Evolutionary conservation across 495 filamentous ascomycete species (phyloP), one percentile per base, ranked within the genome.

Genomic region (Margaritispora aquatica): DNA sequence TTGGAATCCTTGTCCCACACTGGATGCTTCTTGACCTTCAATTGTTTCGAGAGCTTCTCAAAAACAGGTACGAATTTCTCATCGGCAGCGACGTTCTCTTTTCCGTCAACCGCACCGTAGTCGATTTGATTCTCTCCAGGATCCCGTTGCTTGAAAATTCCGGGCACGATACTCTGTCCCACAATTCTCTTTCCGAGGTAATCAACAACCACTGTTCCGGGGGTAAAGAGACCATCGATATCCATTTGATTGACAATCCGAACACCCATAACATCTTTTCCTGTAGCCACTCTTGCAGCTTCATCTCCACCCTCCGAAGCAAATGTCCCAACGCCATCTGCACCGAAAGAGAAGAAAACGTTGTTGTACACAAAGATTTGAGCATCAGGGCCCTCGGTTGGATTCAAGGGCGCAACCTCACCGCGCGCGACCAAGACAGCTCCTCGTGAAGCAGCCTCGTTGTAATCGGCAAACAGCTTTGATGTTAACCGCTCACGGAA

Each of bases 281-380:
- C 94, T 11, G 95, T 95, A 27, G 95, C 95, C 48, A 97, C 92
- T 38, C 94, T 83, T 11, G 95, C 95, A 46, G 95, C 95, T 73
- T 99, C 95, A 68, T 99, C 93, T 19, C 95, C 95, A 59, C 95
- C 95, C 75, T 97, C 94, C 24, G 84, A 89, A 26, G 90, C 89
- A 75, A 99, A 99, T 29, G 95, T 99, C 29, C 93, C 92, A 53
- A 97, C 94, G 44, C 95, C 95, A 70, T 99, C 95, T 44, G 93
- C 94, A 62, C 95, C 95, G 67, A 96, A 97, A 2, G 94, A 97
- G 77, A 93, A 97, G 77, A 99, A 99, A 58, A 99, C 88, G 73
- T 97, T 97, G 77, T 97, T 97, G 75, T 97, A 97, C 17, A 99
- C 92, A 69, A 96, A 99, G 62, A 99, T 99, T 74, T 97, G 95